Evolutionary conservation across 2,329 filamentous ascomycete species (phyloP).

Genomic region (Exophiala alcalophila): DNA sequence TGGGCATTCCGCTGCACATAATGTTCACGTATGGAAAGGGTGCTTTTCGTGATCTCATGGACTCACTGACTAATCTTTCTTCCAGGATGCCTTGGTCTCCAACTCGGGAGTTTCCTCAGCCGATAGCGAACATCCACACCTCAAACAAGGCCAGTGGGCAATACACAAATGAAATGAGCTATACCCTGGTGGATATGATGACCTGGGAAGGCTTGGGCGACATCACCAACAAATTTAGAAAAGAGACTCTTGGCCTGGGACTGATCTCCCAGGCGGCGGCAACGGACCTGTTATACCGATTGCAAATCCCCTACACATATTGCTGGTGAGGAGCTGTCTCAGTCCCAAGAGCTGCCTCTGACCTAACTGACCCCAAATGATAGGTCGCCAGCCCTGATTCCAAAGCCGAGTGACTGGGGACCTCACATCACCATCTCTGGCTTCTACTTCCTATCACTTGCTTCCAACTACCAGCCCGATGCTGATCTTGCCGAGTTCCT

Average conservation of each 20-base stretch:
- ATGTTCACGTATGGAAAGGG: conserved; percentile 87
- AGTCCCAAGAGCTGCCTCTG: too few relatives aligned
- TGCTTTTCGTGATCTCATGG: conserved; percentile 54
- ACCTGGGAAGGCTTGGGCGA: conserved; percentile 92
- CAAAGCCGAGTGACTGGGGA: conserved; percentile 74
- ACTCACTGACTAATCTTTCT: background rate
- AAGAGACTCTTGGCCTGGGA: conserved; percentile 70
- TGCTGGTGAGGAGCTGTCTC: conserved; percentile 83
- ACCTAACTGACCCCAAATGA: too few relatives aligned
- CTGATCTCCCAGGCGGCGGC: conserved; percentile 77
- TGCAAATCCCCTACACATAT: conserved; percentile 82
- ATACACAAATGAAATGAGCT: conserved; percentile 77
- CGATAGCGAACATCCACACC: conserved; percentile 75
- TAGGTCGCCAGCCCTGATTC: conserved; percentile 76
- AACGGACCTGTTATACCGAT: conserved; percentile 70
- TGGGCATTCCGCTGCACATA: conserved; percentile 74
- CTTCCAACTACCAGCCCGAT: conserved; percentile 63
- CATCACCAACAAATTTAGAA: conserved; percentile 82
- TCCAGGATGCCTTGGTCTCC: conserved; percentile 83
- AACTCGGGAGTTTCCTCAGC: conserved; percentile 80
- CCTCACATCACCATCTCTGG: conserved; percentile 69
- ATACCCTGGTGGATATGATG: conserved; percentile 83
- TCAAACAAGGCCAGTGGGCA: conserved; percentile 71
- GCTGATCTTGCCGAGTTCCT: conserved; percentile 66
- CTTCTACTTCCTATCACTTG: conserved; percentile 71